Evolutionary conservation across 1,284 basidiomycete genomes (phyloP).

Genomic region (Malassezia slooffiae): DNA sequence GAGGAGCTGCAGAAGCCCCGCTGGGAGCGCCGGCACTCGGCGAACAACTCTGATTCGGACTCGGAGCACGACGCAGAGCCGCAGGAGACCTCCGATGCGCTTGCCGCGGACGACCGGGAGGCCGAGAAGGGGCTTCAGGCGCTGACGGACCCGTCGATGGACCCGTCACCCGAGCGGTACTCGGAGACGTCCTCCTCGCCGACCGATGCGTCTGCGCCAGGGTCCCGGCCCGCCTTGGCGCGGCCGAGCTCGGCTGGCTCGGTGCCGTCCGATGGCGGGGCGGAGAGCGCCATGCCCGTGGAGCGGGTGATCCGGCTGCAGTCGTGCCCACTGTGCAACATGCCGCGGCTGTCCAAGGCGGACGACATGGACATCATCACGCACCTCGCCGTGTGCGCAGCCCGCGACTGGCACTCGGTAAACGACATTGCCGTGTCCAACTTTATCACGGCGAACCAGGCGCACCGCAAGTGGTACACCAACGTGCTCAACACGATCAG

Average conservation of each 20-base stretch:
- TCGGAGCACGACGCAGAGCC: too few relatives aligned
- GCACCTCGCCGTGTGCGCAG: slow-evolving; percentile 69
- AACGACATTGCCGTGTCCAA: slow-evolving; percentile 64
- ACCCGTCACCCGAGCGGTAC: background rate
- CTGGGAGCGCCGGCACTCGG: slow-evolving; percentile 20
- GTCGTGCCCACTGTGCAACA: slow-evolving; percentile 84
- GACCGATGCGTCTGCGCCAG: too few relatives aligned
- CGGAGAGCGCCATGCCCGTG: slow-evolving; percentile 3
- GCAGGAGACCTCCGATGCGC: too few relatives aligned
- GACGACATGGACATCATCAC: slow-evolving; percentile 87
- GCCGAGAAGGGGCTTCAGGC: too few relatives aligned
- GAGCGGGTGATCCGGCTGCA: slow-evolving; percentile 90
- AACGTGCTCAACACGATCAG: slow-evolving; percentile 68
- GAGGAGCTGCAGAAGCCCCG: slow-evolving; percentile 28
- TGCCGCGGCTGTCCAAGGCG: slow-evolving; percentile 69
- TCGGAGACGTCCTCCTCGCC: background rate
- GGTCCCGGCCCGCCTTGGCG: too few relatives aligned
- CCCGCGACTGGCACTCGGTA: slow-evolving; percentile 82
- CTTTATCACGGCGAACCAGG: slow-evolving; percentile 87
- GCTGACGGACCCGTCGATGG: too few relatives aligned
- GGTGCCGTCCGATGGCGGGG: too few relatives aligned
- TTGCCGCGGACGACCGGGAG: background rate
- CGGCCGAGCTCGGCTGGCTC: too few relatives aligned
- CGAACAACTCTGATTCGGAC: slow-evolving; percentile 4
- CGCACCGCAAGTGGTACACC: slow-evolving; percentile 91